Evolutionary conservation across 2,329 filamentous ascomycete genomes (phyloP).

Genomic region (Sporothrix variecibatus): DNA sequence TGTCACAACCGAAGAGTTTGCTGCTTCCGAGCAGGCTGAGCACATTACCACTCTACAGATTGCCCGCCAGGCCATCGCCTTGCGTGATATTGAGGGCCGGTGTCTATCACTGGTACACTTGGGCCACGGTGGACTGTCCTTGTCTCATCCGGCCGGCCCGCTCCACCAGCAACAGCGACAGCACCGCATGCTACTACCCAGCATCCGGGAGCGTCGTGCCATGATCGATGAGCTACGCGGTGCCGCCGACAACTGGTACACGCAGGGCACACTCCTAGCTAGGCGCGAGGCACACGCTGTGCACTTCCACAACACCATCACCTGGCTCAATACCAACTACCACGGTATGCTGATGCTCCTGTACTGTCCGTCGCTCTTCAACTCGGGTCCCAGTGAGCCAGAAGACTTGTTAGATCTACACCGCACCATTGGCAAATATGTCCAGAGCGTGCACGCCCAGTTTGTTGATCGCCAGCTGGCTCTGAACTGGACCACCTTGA

Average conservation of each 20-base stretch:
- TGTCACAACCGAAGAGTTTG: conserved; percentile 48
- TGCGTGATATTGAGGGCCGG: conserved; percentile 47
- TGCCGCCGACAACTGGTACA: conserved; percentile 51
- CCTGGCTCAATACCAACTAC: conserved; percentile 48
- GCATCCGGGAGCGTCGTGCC: conserved; percentile 38
- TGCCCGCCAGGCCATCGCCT: conserved; percentile 47
- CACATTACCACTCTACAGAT: conserved; percentile 47
- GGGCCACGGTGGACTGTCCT: not conserved
- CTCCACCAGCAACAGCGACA: conserved; percentile 14
- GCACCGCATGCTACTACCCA: conserved; percentile 19
- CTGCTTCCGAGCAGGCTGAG: conserved; percentile 42
- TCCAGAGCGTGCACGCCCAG: conserved; percentile 45
- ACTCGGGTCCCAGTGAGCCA: conserved; percentile 38
- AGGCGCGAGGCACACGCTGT: conserved; percentile 46
- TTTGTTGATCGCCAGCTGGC: conserved; percentile 47
- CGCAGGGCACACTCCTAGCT: conserved; percentile 47
- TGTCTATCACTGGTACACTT: conserved; percentile 42
- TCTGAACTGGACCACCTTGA: conserved; percentile 46
- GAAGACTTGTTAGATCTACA: conserved; percentile 40
- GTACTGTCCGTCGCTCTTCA: conserved; percentile 47
- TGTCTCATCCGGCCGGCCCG: conserved; percentile 11
- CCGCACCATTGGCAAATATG: conserved; percentile 45
- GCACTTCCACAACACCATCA: conserved; percentile 49
- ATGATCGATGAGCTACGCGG: conserved; percentile 41
- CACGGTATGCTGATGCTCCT: conserved; percentile 48